A percentile compares a stretch with the other conserved stretches of the same genome.
Evolutionary conservation across 192 early-diverging fungal species (phyloP).

Genomic region (Coemansia sp.): DNA sequence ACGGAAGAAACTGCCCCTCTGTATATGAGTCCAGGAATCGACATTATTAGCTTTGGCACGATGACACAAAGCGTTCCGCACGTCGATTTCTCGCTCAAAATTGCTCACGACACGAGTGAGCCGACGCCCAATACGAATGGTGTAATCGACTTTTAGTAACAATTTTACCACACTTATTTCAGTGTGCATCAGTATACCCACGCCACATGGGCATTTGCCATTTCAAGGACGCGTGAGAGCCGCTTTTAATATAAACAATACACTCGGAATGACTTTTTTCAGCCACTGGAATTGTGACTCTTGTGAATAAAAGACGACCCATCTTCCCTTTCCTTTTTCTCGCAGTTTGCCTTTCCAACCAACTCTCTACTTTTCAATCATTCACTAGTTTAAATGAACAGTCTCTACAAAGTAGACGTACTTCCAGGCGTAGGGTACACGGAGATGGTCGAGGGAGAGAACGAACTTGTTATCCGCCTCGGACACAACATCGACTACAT

Average conservation of each 20-base stretch:
- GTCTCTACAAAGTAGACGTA: not conserved
- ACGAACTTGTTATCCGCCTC: too few species aligned
- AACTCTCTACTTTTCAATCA: not conserved
- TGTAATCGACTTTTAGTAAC: not conserved
- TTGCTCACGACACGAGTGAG: slow-evolving; percentile 29
- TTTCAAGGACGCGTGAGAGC: not conserved
- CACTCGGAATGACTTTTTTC: not conserved
- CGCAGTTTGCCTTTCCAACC: not conserved
- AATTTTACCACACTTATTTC: too few species aligned
- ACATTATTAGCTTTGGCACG: slow-evolving; percentile 90
- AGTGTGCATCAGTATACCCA: too few species aligned
- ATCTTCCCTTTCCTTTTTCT: not conserved
- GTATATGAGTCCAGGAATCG: slow-evolving; percentile 83
- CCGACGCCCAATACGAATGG: not conserved
- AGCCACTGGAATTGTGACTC: not conserved
- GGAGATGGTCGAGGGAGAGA: too few species aligned
- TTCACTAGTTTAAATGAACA: not conserved
- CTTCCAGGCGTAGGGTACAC: not conserved
- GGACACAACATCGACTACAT: too few species aligned
- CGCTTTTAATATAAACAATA: not conserved
- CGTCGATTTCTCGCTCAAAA: slow-evolving; percentile 97
- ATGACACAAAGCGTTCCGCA: slow-evolving; percentile 94
- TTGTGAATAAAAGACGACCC: not conserved
- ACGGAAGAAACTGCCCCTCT: slow-evolving; percentile 78
- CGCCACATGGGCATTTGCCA: too few species aligned